A percentile compares a stretch with the other conserved stretches of the same genome.
These are phyloP conservation scores for Crithidia bombi DNA, from an alignment of 208 protist genomes.

Conservation along the genomic window DNA sequence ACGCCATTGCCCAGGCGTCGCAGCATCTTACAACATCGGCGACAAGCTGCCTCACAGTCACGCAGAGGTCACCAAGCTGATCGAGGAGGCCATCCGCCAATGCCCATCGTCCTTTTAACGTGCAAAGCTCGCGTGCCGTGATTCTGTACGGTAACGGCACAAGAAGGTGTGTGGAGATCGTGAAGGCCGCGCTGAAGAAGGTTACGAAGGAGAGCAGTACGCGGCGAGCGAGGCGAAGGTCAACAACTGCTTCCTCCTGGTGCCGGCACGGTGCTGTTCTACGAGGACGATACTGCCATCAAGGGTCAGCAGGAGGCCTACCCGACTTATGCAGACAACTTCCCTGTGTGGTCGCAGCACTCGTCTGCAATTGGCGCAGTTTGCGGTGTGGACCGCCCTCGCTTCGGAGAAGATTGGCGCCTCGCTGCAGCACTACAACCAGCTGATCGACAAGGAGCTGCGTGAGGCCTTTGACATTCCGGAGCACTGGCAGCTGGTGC, in stretches of 20 bases:
- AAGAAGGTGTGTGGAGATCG: conserved; percentile 57
- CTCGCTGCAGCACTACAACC: conserved; percentile 62
- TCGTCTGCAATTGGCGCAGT: conserved; percentile 57
- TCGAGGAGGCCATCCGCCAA: conserved; percentile 42
- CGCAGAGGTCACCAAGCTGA: conserved; percentile 33
- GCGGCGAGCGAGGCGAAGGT: conserved; percentile 40
- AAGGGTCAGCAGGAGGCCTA: conserved; percentile 47
- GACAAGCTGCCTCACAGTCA: conserved; percentile 41
- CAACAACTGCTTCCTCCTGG: conserved; percentile 48
- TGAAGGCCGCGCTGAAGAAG: conserved; percentile 48
- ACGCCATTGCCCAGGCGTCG: conserved; percentile 37
- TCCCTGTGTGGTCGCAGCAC: conserved; percentile 53
- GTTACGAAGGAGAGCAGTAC: conserved; percentile 39
- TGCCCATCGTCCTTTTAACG: conserved; percentile 63
- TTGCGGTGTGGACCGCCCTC: conserved; percentile 60
- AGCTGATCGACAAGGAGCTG: conserved; percentile 46
- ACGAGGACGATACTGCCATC: conserved; percentile 47
- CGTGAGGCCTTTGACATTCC: conserved; percentile 41
- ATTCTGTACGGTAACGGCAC: conserved; percentile 65
- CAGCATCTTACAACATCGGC: conserved; percentile 46
- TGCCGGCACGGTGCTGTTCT: conserved; percentile 66
- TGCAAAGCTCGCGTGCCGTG: conserved; percentile 52
- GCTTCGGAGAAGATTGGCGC: conserved; percentile 47
- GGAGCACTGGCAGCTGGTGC: conserved; percentile 47
- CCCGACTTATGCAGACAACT: conserved; percentile 46